phyloP scores from a whole-genome alignment of 352 stramenopile species.

The Pythium rhizo-oryzae region DNA sequence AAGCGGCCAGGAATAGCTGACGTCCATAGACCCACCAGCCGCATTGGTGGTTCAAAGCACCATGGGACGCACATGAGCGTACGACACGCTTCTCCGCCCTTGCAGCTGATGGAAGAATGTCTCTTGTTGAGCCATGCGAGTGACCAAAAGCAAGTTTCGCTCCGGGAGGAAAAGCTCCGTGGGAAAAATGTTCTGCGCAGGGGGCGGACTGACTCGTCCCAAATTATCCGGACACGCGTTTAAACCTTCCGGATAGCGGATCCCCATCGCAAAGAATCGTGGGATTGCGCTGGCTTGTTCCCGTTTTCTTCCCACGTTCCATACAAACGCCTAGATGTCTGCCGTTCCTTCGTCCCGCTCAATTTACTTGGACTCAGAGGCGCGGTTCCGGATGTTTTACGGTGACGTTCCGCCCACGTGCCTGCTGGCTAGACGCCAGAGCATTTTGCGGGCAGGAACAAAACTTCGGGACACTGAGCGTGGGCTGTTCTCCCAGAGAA shows the following conservation, averaged over 20 bases:
- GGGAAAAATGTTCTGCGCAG: too few relatives aligned
- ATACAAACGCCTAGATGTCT: slow-evolving; percentile 12
- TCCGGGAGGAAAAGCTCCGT: too few relatives aligned
- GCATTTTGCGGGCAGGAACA: slow-evolving; percentile 20
- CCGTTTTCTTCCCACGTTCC: slow-evolving; percentile 4
- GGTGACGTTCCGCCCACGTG: slow-evolving; percentile 27
- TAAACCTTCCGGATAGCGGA: neutral
- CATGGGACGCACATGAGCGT: neutral
- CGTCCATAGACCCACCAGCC: too few relatives aligned
- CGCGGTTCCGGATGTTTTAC: slow-evolving; percentile 28
- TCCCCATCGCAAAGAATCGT: slow-evolving; percentile 11
- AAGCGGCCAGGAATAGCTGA: neutral
- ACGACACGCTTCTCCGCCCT: neutral
- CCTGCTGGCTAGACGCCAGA: slow-evolving; percentile 22
- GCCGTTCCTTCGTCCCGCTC: slow-evolving; percentile 7
- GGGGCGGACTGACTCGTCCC: neutral
- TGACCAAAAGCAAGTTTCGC: too few relatives aligned
- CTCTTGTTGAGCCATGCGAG: too few relatives aligned
- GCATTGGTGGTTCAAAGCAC: neutral
- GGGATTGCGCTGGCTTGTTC: slow-evolving; percentile 29
- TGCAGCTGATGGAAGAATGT: slow-evolving; percentile 16
- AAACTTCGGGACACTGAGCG: neutral
- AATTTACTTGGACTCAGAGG: neutral
- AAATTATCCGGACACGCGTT: slow-evolving; percentile 20
- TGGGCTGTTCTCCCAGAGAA: neutral